Percentiles rank a stretch among this genome's conserved stretches.
Conservation (phyloP, 2,329 filamentous ascomycete species). For the Sclerotinia borealis region DNA sequence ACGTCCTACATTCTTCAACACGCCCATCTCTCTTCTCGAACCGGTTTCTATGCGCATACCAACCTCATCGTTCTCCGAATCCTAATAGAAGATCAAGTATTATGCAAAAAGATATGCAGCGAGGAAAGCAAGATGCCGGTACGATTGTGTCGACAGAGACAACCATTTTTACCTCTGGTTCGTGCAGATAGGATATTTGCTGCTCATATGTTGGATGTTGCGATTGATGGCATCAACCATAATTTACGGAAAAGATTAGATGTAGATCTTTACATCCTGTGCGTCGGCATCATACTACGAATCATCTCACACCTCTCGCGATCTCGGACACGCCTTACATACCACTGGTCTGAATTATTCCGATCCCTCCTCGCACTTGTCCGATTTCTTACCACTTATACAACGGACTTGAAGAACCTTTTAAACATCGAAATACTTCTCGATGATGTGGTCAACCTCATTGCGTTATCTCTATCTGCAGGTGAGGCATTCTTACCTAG, state of each 20-base stretch:
- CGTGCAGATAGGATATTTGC: conserved; percentile 67
- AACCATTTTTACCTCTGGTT: conserved; percentile 74
- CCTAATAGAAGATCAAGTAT: conserved; percentile 74
- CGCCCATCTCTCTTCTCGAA: conserved; percentile 74
- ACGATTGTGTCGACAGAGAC: conserved; percentile 81
- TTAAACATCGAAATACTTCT: conserved; percentile 68
- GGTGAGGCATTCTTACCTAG: conserved; percentile 90
- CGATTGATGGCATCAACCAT: conserved; percentile 89
- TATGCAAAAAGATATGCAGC: conserved; percentile 80
- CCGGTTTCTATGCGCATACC: conserved; percentile 76
- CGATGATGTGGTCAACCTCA: conserved; percentile 70
- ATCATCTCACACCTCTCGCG: conserved; percentile 79
- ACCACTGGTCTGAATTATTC: conserved; percentile 97
- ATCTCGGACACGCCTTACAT: conserved; percentile 71
- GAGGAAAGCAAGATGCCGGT: conserved; percentile 69
- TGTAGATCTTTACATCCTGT: conserved; percentile 75
- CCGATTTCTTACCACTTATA: conserved; percentile 85
- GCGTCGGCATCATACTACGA: conserved; percentile 74
- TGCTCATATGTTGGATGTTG: conserved; percentile 73
- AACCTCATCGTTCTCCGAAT: conserved; percentile 81
- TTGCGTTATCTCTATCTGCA: conserved; percentile 76
- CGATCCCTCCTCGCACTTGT: conserved; percentile 80
- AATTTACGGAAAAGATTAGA: conserved; percentile 84
- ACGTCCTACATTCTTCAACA: conserved; percentile 92
- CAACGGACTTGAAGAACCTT: conserved; percentile 64